Evolutionary conservation across 257 asterid genomes (phyloP), one percentile per base, ranked within the genome.

Genomic region (Solanum neorickii): DNA sequence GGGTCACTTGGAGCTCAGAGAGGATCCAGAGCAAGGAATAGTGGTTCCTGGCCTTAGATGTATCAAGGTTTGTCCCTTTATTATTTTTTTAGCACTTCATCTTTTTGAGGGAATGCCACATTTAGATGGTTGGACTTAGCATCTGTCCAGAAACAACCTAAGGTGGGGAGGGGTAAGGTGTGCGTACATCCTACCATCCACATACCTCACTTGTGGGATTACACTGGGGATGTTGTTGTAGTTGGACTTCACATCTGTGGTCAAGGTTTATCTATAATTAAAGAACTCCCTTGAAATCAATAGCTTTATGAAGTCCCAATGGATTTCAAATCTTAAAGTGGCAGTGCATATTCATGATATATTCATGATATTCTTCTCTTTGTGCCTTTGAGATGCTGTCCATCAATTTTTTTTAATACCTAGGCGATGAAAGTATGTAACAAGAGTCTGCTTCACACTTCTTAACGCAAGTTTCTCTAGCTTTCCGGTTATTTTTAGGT

Each of bases 1-100:
- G 35, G 97, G 97, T 65, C 98, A 96, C 92, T 93, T 96, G 93
- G 98, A 96, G 89, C 95, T 95, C 42, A 93, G 99, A 90, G 99
- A 96, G 92, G 98, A 96, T 87, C 99, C 97, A 44, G 98, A 94
- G 90, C 94, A 94, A 90, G 98, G 99, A 87, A 96, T 96, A 88
- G 72, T 91, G 87, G 98, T 96, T 89, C 95, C 98, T 91, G 99
- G 98, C 87, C 98, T 96, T 66, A 91, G 98, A 92, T 93, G 94
- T 85, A 95, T 96, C 89, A 96, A 93, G 97, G 99, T 94, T 87
- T 12, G 20, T 68, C 27, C 76, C 86, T 83, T 83, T n/a, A n/a
- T 29, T 14, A 78, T 25, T 12, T 49, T 82, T 82, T 27, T 16
- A 6, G 13, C 27, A 27, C 42, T 47, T 70, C 21, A 59, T 52